A percentile compares a stretch with the other conserved stretches of the same genome.
Evolutionary conservation across 2,329 filamentous ascomycete genomes (phyloP).

Genomic region (Monosporascus sp.): DNA sequence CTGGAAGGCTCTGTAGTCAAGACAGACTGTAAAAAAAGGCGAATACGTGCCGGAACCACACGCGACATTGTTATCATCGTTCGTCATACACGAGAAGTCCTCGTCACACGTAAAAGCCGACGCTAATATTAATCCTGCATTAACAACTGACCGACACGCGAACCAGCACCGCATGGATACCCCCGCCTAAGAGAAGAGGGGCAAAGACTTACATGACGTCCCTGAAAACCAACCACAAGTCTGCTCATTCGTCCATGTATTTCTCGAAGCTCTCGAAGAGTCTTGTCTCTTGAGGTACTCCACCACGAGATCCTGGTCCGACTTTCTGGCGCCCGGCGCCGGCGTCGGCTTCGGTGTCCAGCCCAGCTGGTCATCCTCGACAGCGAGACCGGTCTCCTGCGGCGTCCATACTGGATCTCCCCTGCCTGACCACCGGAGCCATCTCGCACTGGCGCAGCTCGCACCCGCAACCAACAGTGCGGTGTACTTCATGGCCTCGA

Average conservation of each 20-base stretch:
- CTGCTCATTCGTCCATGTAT: constrained; percentile 19
- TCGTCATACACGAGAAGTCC: constrained; percentile 24
- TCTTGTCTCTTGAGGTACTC: constrained; percentile 11
- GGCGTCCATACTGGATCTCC: constrained; percentile 10
- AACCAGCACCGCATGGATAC: too few relatives aligned
- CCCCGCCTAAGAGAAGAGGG: background rate
- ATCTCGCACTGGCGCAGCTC: constrained; percentile 12
- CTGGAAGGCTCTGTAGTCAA: constrained; percentile 28
- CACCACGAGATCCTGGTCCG: constrained; percentile 12
- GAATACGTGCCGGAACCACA: constrained; percentile 25
- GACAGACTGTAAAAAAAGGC: constrained; percentile 30
- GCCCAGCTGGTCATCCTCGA: constrained; percentile 3
- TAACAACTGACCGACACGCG: too few relatives aligned
- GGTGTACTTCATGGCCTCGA: constrained; percentile 10
- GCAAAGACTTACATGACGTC: constrained; percentile 22
- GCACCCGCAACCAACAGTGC: constrained; percentile 12
- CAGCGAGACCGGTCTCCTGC: constrained; percentile 12
- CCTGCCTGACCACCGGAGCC: constrained; percentile 18
- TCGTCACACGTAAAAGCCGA: constrained; percentile 17
- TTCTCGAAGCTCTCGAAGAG: background rate
- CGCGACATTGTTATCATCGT: constrained; percentile 29
- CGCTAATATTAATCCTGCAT: constrained; percentile 10
- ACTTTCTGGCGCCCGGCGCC: constrained; percentile 11
- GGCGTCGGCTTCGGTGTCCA: constrained; percentile 22
- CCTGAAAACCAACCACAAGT: constrained; percentile 26